phyloP scores from a whole-genome alignment of 306 rosid species.

The Comarum palustre region DNA sequence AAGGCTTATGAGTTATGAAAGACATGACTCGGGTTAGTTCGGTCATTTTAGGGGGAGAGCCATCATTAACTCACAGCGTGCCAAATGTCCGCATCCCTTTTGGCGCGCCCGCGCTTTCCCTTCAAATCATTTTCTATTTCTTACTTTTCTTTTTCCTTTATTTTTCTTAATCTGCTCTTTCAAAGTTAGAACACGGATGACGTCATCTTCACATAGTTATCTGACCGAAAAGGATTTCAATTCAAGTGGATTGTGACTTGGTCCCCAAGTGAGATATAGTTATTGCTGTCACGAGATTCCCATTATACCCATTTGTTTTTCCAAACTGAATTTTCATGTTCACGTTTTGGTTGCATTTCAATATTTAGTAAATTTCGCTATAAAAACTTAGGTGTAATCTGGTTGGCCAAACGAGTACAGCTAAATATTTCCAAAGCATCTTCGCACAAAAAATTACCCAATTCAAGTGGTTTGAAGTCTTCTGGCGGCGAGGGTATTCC shows the following conservation, averaged over 20 bases:
- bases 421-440: not conserved
- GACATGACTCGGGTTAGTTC: too few species aligned
- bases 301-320: constrained; percentile 13
- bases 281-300: constrained; percentile 18
- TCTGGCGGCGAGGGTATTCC: constrained; percentile 9
- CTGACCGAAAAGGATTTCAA: not conserved
- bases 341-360: not conserved
- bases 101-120: not conserved
- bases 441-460: too few species aligned
- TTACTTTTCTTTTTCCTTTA: too few species aligned
- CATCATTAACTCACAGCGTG: not conserved
- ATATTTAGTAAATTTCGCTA: not conserved
- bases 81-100: not conserved
- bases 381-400: not conserved
- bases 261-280: constrained; percentile 12
- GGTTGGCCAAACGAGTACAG: not conserved
- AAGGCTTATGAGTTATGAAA: too few species aligned
- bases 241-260: constrained; percentile 19
- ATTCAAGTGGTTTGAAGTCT: too few species aligned
- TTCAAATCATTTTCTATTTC: not conserved
- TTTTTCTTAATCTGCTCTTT: not conserved
- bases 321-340: not conserved
- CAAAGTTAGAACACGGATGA: constrained; percentile 3
- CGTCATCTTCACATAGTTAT: constrained; percentile 10
- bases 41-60: not conserved